These are phyloP conservation scores for Dissophora ornata DNA, from an alignment of 192 early-diverging fungal genomes.

Conservation along the genomic window DNA sequence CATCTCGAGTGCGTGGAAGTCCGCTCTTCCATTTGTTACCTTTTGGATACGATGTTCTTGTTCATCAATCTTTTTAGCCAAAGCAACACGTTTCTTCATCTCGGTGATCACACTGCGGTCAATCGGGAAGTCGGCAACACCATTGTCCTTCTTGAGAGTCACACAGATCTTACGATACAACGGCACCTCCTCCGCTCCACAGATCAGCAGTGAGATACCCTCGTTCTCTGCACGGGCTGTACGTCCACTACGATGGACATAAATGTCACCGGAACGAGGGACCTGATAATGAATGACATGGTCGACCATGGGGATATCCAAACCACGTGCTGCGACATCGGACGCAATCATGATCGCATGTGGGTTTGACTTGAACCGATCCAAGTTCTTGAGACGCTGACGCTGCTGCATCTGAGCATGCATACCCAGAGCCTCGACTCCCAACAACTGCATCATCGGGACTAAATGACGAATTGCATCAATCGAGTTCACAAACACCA, in stretches of 20 bases:
- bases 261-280: constrained; percentile 92
- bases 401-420: constrained; percentile 98
- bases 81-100: constrained; percentile 79
- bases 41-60: constrained; percentile 84
- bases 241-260: constrained; percentile 94
- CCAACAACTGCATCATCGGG: constrained; percentile 82
- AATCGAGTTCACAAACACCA: constrained; percentile 97
- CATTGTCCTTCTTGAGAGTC: constrained; percentile 79
- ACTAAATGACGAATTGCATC: constrained; percentile 90
- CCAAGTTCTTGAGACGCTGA: constrained; percentile 93
- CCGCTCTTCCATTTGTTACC: constrained; percentile 27
- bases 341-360: constrained; percentile 90
- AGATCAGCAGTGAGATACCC: constrained; percentile 86
- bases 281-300: constrained; percentile 97
- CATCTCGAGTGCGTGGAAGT: no score
- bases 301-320: constrained; percentile 94
- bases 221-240: constrained; percentile 89
- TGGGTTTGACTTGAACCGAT: constrained; percentile 79
- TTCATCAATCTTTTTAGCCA: constrained; percentile 86
- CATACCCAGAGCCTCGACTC: constrained; percentile 80
- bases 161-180: constrained; percentile 86
- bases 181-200: constrained; percentile 84
- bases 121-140: constrained; percentile 83
- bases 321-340: constrained; percentile 95
- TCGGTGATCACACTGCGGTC: constrained; percentile 75